These are phyloP conservation scores for Cordyceps cateniannulata DNA, from an alignment of 2,329 filamentous ascomycete species.

Conservation along the genomic window DNA sequence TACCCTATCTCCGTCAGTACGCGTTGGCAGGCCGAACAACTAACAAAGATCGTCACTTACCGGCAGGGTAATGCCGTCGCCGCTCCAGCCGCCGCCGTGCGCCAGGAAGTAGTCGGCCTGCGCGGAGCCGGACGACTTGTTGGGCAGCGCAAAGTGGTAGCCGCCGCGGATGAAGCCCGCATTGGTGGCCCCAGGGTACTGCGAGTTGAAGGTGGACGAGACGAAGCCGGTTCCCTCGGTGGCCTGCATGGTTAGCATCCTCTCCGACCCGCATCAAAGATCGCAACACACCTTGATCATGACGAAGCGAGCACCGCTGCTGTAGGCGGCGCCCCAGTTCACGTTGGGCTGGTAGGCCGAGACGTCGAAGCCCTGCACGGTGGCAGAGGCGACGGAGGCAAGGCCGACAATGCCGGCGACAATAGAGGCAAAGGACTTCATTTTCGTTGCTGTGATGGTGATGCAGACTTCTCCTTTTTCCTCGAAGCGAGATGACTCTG, in stretches of 20 bases:
- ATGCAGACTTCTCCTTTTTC: not conserved
- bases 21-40: not conserved
- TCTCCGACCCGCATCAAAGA: not conserved
- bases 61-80: constrained; percentile 47
- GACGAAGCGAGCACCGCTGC: constrained; percentile 34
- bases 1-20: constrained; percentile 27
- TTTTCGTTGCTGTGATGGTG: not conserved
- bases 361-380: constrained; percentile 36
- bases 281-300: constrained; percentile 34
- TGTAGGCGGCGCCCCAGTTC: constrained; percentile 31
- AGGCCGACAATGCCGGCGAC: constrained; percentile 15
- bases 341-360: constrained; percentile 33
- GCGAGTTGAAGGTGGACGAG: constrained; percentile 38
- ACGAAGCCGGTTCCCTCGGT: constrained; percentile 45
- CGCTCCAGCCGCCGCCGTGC: constrained; percentile 48
- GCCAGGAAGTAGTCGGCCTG: constrained; percentile 47
- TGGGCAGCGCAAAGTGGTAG: constrained; percentile 50
- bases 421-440: constrained; percentile 13
- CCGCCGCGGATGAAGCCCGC: constrained; percentile 48
- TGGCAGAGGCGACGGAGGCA: constrained; percentile 17
- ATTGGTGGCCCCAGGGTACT: constrained; percentile 43
- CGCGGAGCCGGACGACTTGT: constrained; percentile 33
- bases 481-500: not conserved
- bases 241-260: constrained; percentile 28
- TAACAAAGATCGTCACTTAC: not conserved